Base-by-base conservation (phyloP, 805 yeast genomes). In the Wickerhamiella galacta region DNA sequence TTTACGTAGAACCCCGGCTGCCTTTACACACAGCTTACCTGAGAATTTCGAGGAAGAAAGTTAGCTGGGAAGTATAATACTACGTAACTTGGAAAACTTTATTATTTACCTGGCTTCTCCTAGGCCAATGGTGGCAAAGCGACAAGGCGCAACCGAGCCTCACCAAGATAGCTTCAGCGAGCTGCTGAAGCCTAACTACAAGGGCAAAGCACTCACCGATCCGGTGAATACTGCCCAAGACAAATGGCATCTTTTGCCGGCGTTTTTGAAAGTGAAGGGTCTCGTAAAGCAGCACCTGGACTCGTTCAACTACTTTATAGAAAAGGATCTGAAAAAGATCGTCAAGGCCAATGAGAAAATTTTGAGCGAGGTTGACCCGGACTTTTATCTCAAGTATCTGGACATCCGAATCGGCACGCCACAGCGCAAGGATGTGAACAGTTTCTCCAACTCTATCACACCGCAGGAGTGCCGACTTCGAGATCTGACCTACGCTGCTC, bases 401-500 rank as follows among this genome's bases (percentile, higher is more conserved):
- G 96, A 90, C 53, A 90, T 90, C 45, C 65, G 95, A 43, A 87
- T 90, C 16, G 96, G 96, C 5, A 43, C 41, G 39, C 65, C 65
- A 4, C 54, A 53, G 32, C 46, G 63, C 17, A 53, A 47, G 32
- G 63, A 58, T 27, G 44, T 44, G 30, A 51, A 53, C 39, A 41
- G 40, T 9, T 45, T 50, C 28, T 47, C 56, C 28, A 41, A 51
- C 31, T 45, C 47, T 19, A 56, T 60, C 34, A 49, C 58, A 3
- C 98, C 98, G 2, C 98, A 87, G 50, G 95, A 87, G 56, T 87
- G 98, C 58, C 68, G 98, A 43, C 63, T 87, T 40, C 70, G 98
- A 55, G 98, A 87, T 48, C 64, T 85, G 61, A 82, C 95, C 0
- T 87, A 87, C 48, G 75, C 92, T 28, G 95, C 96, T 1, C 95